Base-by-base conservation (phyloP, 2,329 filamentous ascomycete species). In the Diaporthe vaccinii region DNA sequence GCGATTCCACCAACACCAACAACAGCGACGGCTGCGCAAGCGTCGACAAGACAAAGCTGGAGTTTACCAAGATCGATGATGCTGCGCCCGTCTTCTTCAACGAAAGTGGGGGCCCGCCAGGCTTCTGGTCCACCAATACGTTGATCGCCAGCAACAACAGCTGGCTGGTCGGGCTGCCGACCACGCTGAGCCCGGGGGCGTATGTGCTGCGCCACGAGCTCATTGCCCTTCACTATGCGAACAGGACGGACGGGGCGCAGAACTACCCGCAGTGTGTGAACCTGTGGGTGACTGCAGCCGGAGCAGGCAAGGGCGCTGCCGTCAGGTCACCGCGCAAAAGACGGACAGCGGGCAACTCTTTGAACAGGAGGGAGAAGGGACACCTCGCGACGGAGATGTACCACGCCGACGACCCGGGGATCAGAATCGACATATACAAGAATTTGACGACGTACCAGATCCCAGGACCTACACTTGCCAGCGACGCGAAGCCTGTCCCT, bases 171-270 rank as follows among this genome's bases (percentile, higher is more conserved):
- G 85, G 82, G 7, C 83, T 89, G 58, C 88, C 88, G 20, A 69
- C 77, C 0, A 80, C 84, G 28, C 81, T 89, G 59, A 81, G 78
- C 4, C 78, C 86, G 0, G 89, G 88, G 2, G 84, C 87, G 76
- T 91, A 90, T 77, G 87, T 91, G 44, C 79, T 91, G 44, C 84
- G 89, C 3, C 88, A 90, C 78, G 89, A 91, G 80, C 84, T 85
- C 61, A 86, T 87, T 75, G 89, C 85, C 28, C 71, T 82, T 75
- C 81, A 82, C 57, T 82, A 77, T 36, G 81, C 81, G 14, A 77
- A 68, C n/a, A 34, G 72, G 58, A 62, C 49, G 22, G 75, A 77
- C 14, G 80, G 80, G 1, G 80, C 81, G 65, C 81, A 82, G 76
- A 82, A 82, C 53, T 82, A 82, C n/a, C 81, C 81, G 20, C 75